Evolutionary conservation across 2,329 filamentous ascomycete species (phyloP).

Genomic region (Aspergillus sergii): DNA sequence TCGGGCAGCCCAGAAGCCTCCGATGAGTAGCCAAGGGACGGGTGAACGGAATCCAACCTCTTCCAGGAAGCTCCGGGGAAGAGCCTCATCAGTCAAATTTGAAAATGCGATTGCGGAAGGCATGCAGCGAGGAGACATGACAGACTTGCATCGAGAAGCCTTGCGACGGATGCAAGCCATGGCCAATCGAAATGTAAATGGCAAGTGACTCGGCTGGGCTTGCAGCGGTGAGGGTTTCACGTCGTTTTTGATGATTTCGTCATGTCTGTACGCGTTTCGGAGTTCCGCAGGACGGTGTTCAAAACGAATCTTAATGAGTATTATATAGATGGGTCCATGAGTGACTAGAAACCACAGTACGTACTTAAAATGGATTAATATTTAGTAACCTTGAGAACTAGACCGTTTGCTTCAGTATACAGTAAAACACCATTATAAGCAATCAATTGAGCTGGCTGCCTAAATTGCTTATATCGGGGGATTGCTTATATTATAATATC

Average conservation of each 20-base stretch:
- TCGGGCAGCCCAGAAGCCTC: constrained; percentile 32
- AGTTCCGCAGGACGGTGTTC: not conserved
- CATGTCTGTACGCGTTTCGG: not conserved
- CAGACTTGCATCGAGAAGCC: constrained; percentile 75
- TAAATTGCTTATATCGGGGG: no score
- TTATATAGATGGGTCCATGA: not conserved
- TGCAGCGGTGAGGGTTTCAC: constrained; percentile 1
- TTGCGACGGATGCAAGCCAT: constrained; percentile 76
- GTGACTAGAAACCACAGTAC: not conserved
- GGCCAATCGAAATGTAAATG: constrained; percentile 46
- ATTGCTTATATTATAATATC: no score
- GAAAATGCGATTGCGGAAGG: constrained; percentile 70
- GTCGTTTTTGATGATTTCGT: not conserved
- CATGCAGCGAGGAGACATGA: constrained; percentile 75
- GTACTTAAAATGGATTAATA: not conserved
- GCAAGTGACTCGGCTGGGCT: constrained; percentile 6
- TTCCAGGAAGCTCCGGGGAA: constrained; percentile 61
- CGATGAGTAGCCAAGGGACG: constrained; percentile 3
- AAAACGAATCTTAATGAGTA: not conserved
- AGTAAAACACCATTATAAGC: no score
- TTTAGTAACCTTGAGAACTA: not conserved
- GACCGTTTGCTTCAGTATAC: not conserved
- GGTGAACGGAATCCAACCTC: constrained; percentile 46
- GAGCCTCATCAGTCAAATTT: constrained; percentile 58
- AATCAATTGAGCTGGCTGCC: no score